Conservation (phyloP, 78 protist genomes). For the Speleostelium caveatum region DNA sequence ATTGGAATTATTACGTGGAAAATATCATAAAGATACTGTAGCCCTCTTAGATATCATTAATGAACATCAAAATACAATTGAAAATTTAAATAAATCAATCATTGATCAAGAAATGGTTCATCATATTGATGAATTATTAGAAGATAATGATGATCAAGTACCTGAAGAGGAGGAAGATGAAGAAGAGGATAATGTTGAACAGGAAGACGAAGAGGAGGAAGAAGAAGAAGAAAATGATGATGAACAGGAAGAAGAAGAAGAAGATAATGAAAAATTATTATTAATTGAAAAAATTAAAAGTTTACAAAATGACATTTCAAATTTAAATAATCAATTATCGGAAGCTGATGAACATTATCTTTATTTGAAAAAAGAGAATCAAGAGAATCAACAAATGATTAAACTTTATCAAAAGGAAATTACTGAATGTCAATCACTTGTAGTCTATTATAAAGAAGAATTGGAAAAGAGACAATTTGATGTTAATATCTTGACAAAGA, state of each 20-base stretch:
- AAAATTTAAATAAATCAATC: neutral
- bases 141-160: neutral
- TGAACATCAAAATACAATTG: constrained; percentile 26
- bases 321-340: constrained; percentile 5
- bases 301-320: neutral
- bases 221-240: constrained; percentile 15
- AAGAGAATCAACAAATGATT: neutral
- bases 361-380: constrained; percentile 4
- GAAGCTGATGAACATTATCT: constrained; percentile 29
- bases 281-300: neutral
- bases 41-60: constrained; percentile 23
- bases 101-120: neutral
- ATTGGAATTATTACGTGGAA: neutral
- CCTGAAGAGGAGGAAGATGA: constrained; percentile 4
- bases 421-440: constrained; percentile 50
- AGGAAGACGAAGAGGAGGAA: constrained; percentile 1
- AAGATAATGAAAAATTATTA: neutral
- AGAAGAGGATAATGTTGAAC: constrained; percentile 4
- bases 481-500: neutral
- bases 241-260: constrained; percentile 23
- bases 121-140: neutral
- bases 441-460: constrained; percentile 58
- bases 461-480: constrained; percentile 19
- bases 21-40: constrained; percentile 1
- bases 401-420: constrained; percentile 33